Conservation (phyloP, 1,284 basidiomycete genomes). For the Fomitopsis palustris region DNA sequence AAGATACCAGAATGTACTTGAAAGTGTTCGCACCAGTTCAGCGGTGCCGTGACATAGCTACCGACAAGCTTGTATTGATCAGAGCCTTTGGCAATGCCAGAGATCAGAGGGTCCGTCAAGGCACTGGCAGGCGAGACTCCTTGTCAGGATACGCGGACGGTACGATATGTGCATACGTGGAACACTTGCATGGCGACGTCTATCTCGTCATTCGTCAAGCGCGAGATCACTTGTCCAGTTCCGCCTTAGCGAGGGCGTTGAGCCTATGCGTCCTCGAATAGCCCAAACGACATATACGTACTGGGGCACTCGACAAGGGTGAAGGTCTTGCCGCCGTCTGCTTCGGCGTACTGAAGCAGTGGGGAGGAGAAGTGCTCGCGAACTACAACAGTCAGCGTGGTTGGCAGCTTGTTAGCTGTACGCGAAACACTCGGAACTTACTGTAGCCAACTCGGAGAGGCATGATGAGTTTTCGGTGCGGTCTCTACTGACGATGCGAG, state of each 20-base stretch:
- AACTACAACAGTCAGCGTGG: slow-evolving; percentile 39
- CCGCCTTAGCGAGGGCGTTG: slow-evolving; percentile 50
- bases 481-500: not conserved
- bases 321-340: slow-evolving; percentile 70
- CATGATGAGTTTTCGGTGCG: slow-evolving; percentile 9
- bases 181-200: slow-evolving; percentile 79
- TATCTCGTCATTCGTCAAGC: slow-evolving; percentile 81
- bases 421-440: slow-evolving; percentile 4
- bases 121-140: slow-evolving; percentile 62
- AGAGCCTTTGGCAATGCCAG: slow-evolving; percentile 88
- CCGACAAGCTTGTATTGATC: slow-evolving; percentile 89
- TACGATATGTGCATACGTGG: not conserved
- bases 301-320: slow-evolving; percentile 88
- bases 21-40: slow-evolving; percentile 65
- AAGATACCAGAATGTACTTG: not conserved
- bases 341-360: slow-evolving; percentile 71
- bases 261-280: not conserved
- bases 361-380: slow-evolving; percentile 92
- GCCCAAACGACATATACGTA: slow-evolving; percentile 29
- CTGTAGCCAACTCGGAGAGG: slow-evolving; percentile 31
- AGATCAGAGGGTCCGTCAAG: slow-evolving; percentile 90
- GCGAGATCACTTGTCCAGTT: slow-evolving; percentile 86
- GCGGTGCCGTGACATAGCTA: slow-evolving; percentile 85
- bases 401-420: not conserved
- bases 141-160: no score